These are phyloP conservation scores for Nothophytophthora sp. DNA, from an alignment of 352 stramenopile species.

Conservation along the genomic window DNA sequence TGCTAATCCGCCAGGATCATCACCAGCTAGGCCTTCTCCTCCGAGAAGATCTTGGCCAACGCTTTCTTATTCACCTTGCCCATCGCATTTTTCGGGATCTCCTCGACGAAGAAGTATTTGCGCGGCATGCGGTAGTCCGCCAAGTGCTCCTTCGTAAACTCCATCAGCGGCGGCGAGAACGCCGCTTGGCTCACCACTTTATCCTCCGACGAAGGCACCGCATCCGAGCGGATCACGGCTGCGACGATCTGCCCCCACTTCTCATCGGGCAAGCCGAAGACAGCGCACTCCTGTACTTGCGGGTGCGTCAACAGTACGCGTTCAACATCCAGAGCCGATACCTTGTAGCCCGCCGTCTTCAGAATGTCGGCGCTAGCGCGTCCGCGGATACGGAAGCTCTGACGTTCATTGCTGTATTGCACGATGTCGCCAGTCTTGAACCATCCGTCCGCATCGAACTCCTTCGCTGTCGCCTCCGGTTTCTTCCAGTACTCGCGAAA, in stretches of 20 bases:
- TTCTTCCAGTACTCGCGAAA: constrained; percentile 90
- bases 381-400: constrained; percentile 90
- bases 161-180: constrained; percentile 36
- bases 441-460: constrained; percentile 86
- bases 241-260: constrained; percentile 86
- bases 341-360: constrained; percentile 92
- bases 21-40: constrained; percentile 10
- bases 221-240: constrained; percentile 49
- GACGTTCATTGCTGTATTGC: constrained; percentile 60
- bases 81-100: constrained; percentile 93
- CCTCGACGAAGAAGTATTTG: constrained; percentile 72
- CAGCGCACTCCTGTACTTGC: constrained; percentile 76
- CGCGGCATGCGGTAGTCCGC: constrained; percentile 84
- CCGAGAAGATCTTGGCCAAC: constrained; percentile 45
- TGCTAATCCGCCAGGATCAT: not conserved
- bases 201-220: constrained; percentile 4
- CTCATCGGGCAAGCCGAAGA: constrained; percentile 86
- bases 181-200: constrained; percentile 8
- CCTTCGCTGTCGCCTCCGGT: constrained; percentile 79
- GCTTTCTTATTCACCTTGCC: constrained; percentile 95
- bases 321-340: constrained; percentile 92
- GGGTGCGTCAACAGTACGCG: constrained; percentile 82
- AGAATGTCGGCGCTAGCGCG: constrained; percentile 92
- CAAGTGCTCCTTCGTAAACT: constrained; percentile 68
- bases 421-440: constrained; percentile 93